A percentile compares a stretch with the other conserved stretches of the same genome.
Evolutionary conservation across 495 filamentous ascomycete genomes (phyloP).

Genomic region (Podospora didyma): DNA sequence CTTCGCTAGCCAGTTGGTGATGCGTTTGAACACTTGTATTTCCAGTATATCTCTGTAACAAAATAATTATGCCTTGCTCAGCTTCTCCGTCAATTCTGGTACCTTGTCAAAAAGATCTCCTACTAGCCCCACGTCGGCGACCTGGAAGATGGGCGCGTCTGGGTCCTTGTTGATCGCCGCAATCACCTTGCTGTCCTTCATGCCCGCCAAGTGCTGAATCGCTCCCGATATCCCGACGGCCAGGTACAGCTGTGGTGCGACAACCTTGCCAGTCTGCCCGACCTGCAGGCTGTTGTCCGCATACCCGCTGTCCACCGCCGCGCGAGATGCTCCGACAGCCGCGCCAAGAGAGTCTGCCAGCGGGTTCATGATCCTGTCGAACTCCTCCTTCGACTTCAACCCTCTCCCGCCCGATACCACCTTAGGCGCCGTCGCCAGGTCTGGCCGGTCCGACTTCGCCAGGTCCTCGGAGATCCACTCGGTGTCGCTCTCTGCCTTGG

Average conservation of each 20-base stretch:
- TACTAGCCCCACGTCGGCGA: constrained; percentile 92
- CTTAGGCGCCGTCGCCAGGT: constrained; percentile 78
- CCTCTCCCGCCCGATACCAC: constrained; percentile 95
- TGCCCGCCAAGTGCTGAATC: constrained; percentile 97
- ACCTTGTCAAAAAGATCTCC: constrained; percentile 95
- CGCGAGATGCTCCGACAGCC: constrained; percentile 89
- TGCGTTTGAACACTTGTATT: constrained; percentile 16
- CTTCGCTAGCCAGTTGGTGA: neutral
- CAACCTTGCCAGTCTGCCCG: constrained; percentile 97
- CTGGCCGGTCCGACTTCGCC: constrained; percentile 89
- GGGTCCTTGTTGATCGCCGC: constrained; percentile 97
- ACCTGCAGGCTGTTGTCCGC: constrained; percentile 99
- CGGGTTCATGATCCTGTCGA: constrained; percentile 86
- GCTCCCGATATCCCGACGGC: constrained; percentile 94
- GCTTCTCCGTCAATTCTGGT: constrained; percentile 92
- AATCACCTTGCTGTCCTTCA: constrained; percentile 99
- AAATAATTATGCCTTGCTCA: constrained; percentile 57
- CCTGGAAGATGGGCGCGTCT: constrained; percentile 96
- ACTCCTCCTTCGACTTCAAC: constrained; percentile 95
- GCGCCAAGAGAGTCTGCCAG: constrained; percentile 89
- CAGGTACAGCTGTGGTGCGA: constrained; percentile 92
- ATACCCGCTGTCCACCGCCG: constrained; percentile 94
- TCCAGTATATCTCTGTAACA: neutral
- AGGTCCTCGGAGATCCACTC: constrained; percentile 96
- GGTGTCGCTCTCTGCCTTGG: constrained; percentile 63